Base-by-base conservation (phyloP, 495 filamentous ascomycete species). In the Xylaria nigripes region DNA sequence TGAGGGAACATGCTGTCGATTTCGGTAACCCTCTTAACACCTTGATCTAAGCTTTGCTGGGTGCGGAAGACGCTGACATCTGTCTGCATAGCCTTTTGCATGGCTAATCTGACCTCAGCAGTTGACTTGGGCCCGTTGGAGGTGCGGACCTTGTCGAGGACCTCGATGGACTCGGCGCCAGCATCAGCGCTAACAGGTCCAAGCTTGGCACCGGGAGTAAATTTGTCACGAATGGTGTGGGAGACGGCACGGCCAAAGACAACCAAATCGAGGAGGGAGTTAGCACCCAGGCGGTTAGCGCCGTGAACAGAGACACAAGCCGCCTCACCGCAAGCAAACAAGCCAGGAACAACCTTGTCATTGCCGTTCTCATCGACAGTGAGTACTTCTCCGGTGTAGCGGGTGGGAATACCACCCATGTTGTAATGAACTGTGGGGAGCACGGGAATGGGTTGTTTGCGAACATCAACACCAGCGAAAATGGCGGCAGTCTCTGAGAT, bases 391-490 rank as follows among this genome's bases (percentile, higher is more conserved):
- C 92, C 92, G 55, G 89, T 96, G 80, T 93, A 96, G 64, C 88
- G 88, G 55, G 92, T 97, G 44, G 92, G 92, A 64, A 96, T 95
- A 78, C 92, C 92, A 71, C 92, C 92, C 92, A 97, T 97, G 81
- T 96, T 96, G 81, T 97, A 97, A 78, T 97, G 93, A 64, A 95
- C 93, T 43, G 92, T 97, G 46, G 92, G 92, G 52, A 97, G 79
- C 60, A 97, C 93, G 51, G 92, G 92, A 64, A 97, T 97, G 59
- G 92, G 92, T 72, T 95, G 86, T 77, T 94, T 95, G 68, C 83
- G 85, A 59, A 97, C 91, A 69, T 97, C 93, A 63, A 97, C 91
- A 70, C 92, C 92, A 32, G 92, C 78, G 76, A 97, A 97, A 67
- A 97, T 96, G 56, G 86, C 86, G 41, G 92, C 92, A 32, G 93